Evolutionary conservation across 805 yeast genomes (phyloP), one percentile per base, ranked within the genome.

Genomic region (Suhomyces faveliae): DNA sequence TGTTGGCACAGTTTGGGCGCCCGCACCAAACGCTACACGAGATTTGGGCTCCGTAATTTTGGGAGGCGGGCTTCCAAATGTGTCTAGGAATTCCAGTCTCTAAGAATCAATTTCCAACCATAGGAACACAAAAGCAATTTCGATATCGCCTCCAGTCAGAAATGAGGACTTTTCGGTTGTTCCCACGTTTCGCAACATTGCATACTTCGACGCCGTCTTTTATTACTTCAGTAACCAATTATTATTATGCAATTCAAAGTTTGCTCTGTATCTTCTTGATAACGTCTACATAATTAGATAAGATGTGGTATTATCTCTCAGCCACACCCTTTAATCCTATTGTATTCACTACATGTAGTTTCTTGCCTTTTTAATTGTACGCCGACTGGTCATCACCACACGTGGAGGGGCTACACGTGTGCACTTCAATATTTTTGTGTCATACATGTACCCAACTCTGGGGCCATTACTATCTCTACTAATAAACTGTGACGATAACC

Each of bases 331-430:
- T 5, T 27, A n/a, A 27, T 27, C 30, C 30, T 15, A 15, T 27
- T n/a, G 2, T 27, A n/a, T 27, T 33, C 21, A 15, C 37, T 20
- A 11, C 30, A 27, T 27, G 30, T 27, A 24, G 10, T 24, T 7
- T 7, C 6, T 10, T 24, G 27, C 27, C 27, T 24, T 10, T 24
- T 24, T 24, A 24, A 24, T 24, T 24, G 27, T 10, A 24, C 27
- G 10, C 10, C 27, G 6, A 10, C 27, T 24, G 13, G 12, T 4
- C 5, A 27, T 12, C 5, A 27, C 43, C 35, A 42, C 38, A 22
- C 29, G 39, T 30, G 29, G 20, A 17, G 21, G 19, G 19, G 10
- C 40, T 21, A 21, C 38, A 42, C 29, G 39, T 25, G 46, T 40
- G 42, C 19, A 21, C 6, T 17, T 20, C 10, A 11, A 7, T 24